Conservation (phyloP, 495 filamentous ascomycete species). For the Penicillium verhagenii region DNA sequence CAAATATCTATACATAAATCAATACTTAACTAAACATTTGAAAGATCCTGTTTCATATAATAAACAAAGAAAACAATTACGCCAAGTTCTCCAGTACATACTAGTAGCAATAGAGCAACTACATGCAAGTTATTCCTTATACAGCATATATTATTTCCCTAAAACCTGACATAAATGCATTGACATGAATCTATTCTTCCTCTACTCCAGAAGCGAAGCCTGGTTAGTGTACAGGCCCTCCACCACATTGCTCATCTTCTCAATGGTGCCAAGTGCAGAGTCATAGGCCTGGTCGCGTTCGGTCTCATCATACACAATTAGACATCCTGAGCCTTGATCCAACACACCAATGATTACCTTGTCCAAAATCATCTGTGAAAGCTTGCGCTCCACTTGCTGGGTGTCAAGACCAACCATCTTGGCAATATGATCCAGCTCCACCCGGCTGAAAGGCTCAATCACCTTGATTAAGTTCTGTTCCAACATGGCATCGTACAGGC, state of each 20-base stretch:
- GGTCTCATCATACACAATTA: slow-evolving; percentile 96
- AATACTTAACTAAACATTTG: too few species aligned
- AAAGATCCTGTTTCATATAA: too few species aligned
- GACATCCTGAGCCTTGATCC: slow-evolving; percentile 94
- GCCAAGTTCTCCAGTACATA: too few species aligned
- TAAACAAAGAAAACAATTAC: too few species aligned
- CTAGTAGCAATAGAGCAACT: background rate
- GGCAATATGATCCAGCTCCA: slow-evolving; percentile 94
- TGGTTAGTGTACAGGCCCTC: slow-evolving; percentile 98
- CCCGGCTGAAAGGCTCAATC: slow-evolving; percentile 95
- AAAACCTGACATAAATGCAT: slow-evolving; percentile 24
- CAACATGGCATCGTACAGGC: slow-evolving; percentile 95
- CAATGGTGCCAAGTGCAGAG: slow-evolving; percentile 89
- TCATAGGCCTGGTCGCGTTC: slow-evolving; percentile 92
- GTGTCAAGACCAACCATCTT: slow-evolving; percentile 96
- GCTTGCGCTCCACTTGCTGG: slow-evolving; percentile 94
- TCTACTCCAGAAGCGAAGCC: slow-evolving; percentile 88
- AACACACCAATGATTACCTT: slow-evolving; percentile 97
- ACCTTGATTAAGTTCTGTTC: slow-evolving; percentile 99
- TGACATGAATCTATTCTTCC: slow-evolving; percentile 21
- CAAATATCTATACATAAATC: too few species aligned
- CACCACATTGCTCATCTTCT: slow-evolving; percentile 95
- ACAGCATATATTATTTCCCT: slow-evolving; percentile 25
- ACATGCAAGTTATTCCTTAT: slow-evolving; percentile 8
- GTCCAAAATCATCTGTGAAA: slow-evolving; percentile 98